phyloP scores from a whole-genome alignment of 495 filamentous ascomycete genomes.

The Tuber magnatum region DNA sequence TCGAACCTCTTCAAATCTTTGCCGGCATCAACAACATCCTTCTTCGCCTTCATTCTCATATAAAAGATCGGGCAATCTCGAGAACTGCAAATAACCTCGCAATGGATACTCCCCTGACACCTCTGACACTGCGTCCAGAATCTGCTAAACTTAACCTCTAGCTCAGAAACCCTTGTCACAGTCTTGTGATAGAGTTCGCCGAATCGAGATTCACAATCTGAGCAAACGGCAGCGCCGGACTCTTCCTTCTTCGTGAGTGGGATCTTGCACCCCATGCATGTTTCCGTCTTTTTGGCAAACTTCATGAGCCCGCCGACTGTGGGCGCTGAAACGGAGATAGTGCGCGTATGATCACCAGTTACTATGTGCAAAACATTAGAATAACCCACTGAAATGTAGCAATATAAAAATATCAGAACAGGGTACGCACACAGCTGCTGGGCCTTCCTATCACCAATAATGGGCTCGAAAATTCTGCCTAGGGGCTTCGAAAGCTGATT shows the following conservation, averaged over 20 bases:
- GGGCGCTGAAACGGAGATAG: constrained; percentile 82
- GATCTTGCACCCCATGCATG: constrained; percentile 98
- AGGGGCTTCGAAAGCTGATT: constrained; percentile 96
- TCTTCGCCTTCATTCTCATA: constrained; percentile 99
- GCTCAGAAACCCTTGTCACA: constrained; percentile 73
- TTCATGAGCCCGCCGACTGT: constrained; percentile 93
- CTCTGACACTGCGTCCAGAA: constrained; percentile 98
- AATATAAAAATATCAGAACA: background rate
- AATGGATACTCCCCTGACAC: constrained; percentile 95
- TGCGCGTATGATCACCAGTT: constrained; percentile 84
- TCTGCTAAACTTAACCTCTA: constrained; percentile 86
- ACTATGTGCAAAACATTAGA: constrained; percentile 36
- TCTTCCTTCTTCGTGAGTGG: constrained; percentile 73
- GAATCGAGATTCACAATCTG: constrained; percentile 71
- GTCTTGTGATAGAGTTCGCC: constrained; percentile 93
- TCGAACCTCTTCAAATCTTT: constrained; percentile 90
- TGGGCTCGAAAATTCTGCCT: constrained; percentile 92
- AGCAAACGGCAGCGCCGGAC: constrained; percentile 77
- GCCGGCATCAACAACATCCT: constrained; percentile 90
- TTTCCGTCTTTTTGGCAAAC: constrained; percentile 93
- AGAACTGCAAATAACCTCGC: constrained; percentile 92
- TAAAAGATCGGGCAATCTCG: constrained; percentile 99
- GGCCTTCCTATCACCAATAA: constrained; percentile 84
- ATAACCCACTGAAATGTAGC: background rate
- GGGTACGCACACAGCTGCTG: constrained; percentile 53